phyloP scores from a whole-genome alignment of 495 filamentous ascomycete genomes.

The Elasticomyces elasticus region DNA sequence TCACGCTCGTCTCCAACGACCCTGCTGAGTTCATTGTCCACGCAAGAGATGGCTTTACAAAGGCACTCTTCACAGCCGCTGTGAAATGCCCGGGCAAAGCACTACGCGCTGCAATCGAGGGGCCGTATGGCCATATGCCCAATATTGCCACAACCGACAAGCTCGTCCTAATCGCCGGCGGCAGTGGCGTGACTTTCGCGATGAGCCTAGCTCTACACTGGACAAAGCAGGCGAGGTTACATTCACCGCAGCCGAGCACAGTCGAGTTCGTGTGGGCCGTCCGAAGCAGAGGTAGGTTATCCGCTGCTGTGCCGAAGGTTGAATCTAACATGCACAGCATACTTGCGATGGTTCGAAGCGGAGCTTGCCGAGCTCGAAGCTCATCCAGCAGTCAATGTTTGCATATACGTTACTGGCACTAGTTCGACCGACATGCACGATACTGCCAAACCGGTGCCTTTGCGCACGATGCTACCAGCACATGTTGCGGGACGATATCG shows the following conservation, averaged over 20 bases:
- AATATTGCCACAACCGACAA: background rate
- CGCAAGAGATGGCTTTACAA: background rate
- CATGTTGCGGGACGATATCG: background rate
- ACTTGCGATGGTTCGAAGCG: background rate
- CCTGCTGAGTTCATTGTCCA: background rate
- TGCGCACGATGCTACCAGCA: background rate
- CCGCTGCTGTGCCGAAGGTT: background rate
- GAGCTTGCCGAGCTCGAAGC: background rate
- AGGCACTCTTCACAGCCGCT: background rate
- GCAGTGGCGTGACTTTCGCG: background rate
- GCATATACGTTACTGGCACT: background rate
- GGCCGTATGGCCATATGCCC: background rate
- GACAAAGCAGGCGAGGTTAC: background rate
- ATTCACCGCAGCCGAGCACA: background rate
- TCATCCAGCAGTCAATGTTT: background rate
- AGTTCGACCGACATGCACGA: background rate
- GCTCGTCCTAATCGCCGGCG: background rate
- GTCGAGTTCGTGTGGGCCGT: background rate
- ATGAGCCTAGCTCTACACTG: background rate
- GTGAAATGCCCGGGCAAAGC: background rate
- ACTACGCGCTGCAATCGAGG: background rate
- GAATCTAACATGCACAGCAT: background rate
- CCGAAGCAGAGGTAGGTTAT: background rate
- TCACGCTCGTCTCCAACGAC: conserved; percentile 32
- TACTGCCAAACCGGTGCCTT: background rate